Evolutionary conservation across 139 green algal species (phyloP), one percentile per base, ranked within the genome.

Genomic region (Coelastrella sp.): DNA sequence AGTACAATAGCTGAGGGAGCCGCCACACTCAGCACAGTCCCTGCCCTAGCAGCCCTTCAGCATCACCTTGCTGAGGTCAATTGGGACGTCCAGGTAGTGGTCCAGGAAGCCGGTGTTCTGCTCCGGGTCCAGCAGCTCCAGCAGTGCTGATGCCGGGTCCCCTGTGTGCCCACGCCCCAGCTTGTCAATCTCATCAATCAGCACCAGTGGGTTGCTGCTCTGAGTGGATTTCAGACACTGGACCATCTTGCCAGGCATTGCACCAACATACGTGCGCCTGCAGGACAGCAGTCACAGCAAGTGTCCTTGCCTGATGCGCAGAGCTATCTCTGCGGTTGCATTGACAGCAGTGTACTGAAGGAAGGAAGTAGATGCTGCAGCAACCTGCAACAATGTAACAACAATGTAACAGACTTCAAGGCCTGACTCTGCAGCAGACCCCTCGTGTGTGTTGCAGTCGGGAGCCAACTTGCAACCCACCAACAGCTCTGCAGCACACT

Each of bases 221-320:
- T 88, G 91, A 19, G 95, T 97, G 87, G 90, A 90, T 94, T 99
- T 99, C 72, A 99, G 90, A 94, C 97, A 99, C 93, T 99, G 98
- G 72, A 99, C 97, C 92, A 99, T 95, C 92, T 99, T 99, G 66
- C 98, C 98, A 6, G 98, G 98, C 98, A 99, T 99, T 56, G 98
- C 98, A 20, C 98, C 98, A 17, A 99, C 97, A 91, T 99, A 99
- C 7, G 98, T 99, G 22, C 98, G 95, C 70, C 98, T 88, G 68
- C 68, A 57, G 17, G 61, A 61, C 24, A 81, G 9, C 70, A 81
- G 9, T 11, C n/a, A 49, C 78, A 84, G 57, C 57, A 70, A 15
- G 57, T 8, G 35, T 49, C 35, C 35, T 5, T 49, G 35, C 35
- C 35, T 49, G 35, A 24, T 11, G 14, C 0, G 27, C 11, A 60